phyloP scores from a whole-genome alignment of 495 filamentous ascomycete genomes.

The Pyronema omphalodes region DNA sequence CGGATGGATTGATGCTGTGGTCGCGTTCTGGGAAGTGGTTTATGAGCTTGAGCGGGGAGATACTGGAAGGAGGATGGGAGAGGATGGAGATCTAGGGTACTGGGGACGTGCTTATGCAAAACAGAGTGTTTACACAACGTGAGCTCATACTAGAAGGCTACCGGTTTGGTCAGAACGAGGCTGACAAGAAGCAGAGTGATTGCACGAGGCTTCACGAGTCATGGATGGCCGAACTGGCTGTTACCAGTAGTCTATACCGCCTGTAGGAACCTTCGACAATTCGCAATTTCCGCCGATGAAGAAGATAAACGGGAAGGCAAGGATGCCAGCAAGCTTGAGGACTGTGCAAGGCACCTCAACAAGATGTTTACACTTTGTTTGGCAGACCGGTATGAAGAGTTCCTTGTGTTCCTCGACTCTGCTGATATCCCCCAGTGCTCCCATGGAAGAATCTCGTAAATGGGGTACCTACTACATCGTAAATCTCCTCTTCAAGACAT shows the following conservation, averaged over 20 bases:
- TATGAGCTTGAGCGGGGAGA: constrained; percentile 44
- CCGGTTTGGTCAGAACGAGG: too few species aligned
- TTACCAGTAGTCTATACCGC: constrained; percentile 71
- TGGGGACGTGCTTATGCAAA: constrained; percentile 61
- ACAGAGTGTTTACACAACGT: constrained; percentile 59
- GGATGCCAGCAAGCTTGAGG: constrained; percentile 59
- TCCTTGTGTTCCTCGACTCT: not conserved
- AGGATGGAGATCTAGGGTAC: constrained; percentile 27
- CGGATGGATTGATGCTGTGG: constrained; percentile 69
- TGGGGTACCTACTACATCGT: constrained; percentile 90
- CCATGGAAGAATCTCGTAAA: constrained; percentile 78
- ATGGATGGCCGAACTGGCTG: constrained; percentile 64
- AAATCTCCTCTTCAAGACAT: constrained; percentile 84
- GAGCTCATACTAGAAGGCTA: constrained; percentile 1
- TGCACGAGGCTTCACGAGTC: constrained; percentile 37
- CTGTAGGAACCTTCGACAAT: constrained; percentile 64
- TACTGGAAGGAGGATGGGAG: constrained; percentile 24
- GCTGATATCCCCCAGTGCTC: constrained; percentile 36
- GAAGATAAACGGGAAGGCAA: constrained; percentile 31
- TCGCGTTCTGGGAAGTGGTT: constrained; percentile 62
- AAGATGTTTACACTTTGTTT: constrained; percentile 75
- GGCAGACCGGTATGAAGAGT: constrained; percentile 53
- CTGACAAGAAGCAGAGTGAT: not conserved
- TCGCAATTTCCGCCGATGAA: constrained; percentile 75
- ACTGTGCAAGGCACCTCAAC: constrained; percentile 74